Evolutionary conservation across 1,284 basidiomycete genomes (phyloP).

Genomic region (Cronartium quercuum): DNA sequence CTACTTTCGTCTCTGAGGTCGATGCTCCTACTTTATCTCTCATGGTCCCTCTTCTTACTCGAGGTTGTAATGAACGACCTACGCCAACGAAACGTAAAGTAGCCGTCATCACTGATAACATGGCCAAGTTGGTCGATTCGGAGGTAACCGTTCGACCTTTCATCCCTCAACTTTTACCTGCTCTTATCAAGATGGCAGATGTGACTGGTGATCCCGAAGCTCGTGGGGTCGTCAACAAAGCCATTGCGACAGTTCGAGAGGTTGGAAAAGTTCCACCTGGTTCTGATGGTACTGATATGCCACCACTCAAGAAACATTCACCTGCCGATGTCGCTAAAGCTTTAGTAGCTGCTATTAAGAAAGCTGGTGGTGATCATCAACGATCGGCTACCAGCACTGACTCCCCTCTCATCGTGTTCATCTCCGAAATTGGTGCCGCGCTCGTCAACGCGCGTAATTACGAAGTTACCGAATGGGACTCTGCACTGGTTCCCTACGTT

Average conservation of each 20-base stretch:
- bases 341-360: constrained; percentile 73
- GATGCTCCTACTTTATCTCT: constrained; percentile 97
- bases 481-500: constrained; percentile 67
- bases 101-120: constrained; percentile 95
- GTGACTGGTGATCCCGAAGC: constrained; percentile 93
- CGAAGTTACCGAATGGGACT: constrained; percentile 79
- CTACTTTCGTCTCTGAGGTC: constrained; percentile 99
- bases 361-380: constrained; percentile 57
- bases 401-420: constrained; percentile 63
- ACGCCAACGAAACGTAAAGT: constrained; percentile 95
- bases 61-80: constrained; percentile 90
- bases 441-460: constrained; percentile 86
- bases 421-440: constrained; percentile 70
- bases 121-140: constrained; percentile 96
- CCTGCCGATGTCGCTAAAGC: constrained; percentile 60
- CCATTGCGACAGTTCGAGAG: constrained; percentile 86
- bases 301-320: constrained; percentile 70
- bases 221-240: constrained; percentile 76
- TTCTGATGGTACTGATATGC: constrained; percentile 80
- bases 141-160: constrained; percentile 90
- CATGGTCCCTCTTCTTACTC: constrained; percentile 93
- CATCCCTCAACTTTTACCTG: constrained; percentile 88
- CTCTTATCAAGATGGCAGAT: constrained; percentile 84
- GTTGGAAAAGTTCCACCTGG: constrained; percentile 73
- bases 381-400: constrained; percentile 48